Conservation (phyloP, 2,329 filamentous ascomycete species). For the Calycina herbarum region DNA sequence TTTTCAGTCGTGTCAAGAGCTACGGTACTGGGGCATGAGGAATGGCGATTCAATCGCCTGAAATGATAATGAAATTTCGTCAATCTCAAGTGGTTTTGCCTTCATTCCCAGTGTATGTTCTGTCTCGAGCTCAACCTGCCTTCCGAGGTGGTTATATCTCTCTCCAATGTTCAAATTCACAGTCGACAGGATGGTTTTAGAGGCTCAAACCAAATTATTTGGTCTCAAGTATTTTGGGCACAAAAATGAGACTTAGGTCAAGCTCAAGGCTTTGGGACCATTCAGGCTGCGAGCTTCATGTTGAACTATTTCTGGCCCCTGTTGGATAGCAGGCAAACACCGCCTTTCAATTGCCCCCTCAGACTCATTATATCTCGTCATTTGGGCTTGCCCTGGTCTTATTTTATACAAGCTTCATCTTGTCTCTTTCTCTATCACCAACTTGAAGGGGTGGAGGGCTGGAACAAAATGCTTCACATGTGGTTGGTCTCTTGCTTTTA, state of each 20-base stretch:
- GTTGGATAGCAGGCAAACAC: too few species aligned
- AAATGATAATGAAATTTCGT: not conserved
- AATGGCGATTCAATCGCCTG: not conserved
- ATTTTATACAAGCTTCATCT: too few species aligned
- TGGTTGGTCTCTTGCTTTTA: too few species aligned
- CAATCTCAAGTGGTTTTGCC: not conserved
- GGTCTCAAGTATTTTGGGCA: not conserved
- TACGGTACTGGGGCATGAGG: slow-evolving; percentile 52
- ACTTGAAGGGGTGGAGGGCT: too few species aligned
- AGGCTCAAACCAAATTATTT: not conserved
- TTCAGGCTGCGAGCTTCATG: too few species aligned
- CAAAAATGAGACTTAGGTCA: not conserved
- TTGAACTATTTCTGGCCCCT: too few species aligned
- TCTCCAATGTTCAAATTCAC: not conserved
- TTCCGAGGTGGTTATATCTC: not conserved
- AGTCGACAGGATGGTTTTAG: not conserved
- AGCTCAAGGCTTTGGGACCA: too few species aligned
- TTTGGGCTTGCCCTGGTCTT: too few species aligned
- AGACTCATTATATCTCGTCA: too few species aligned
- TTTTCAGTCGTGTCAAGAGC: slow-evolving; percentile 66
- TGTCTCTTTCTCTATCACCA: too few species aligned
- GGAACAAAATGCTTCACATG: too few species aligned
- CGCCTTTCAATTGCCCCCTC: too few species aligned
- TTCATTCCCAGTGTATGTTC: not conserved
- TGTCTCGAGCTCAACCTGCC: not conserved